Base-by-base conservation (phyloP, 73 alveolate genomes). In the Stentor roeselii region DNA sequence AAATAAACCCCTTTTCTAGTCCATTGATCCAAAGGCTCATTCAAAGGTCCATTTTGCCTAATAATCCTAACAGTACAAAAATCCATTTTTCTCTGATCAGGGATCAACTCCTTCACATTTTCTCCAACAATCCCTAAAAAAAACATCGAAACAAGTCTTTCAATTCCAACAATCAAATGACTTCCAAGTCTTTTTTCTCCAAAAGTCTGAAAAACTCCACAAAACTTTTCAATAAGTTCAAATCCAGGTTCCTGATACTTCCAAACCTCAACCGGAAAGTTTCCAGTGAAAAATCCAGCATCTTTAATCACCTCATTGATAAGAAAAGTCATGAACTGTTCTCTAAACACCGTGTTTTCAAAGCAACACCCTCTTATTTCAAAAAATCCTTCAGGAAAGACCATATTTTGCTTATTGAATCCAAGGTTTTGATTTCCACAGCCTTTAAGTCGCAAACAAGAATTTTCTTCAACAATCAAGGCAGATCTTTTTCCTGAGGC, bases 311-410 rank as follows among this genome's bases (percentile, higher is more conserved):
- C 50, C 58, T 92, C 80, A 35, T 90, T 75, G 36, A 95, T 67
- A 58, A 78, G 60, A 36, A 78, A 3, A 35, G 93, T 39, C 82
- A 87, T 84, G 85, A 83, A 93, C 36, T 93, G 90, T 76, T 95
- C 99, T 76, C 99, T 87, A 59, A 84, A 60, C 32, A 85, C 97
- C 42, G 95, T 93, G 86, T 92, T 86, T 34, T 89, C 87, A 86
- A 91, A 94, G 76, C 92, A 91, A 60, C 96, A 89, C 38, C 99
- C 99, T 86, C 99, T 91, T 21, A 94, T 85, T 60, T 95, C 97
- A 59, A 76, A 39, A 60, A 75, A 61, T 30, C 88, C 94, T 37
- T 86, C 93, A 31, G 90, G 92, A 58, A 84, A 91, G 3, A 86
- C 91, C 87, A 80, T 50, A 42, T 84, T 76, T 38, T 89, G 42